These are phyloP conservation scores for Colletotrichum orbiculare DNA, from an alignment of 2,329 filamentous ascomycete species.

Conservation along the genomic window DNA sequence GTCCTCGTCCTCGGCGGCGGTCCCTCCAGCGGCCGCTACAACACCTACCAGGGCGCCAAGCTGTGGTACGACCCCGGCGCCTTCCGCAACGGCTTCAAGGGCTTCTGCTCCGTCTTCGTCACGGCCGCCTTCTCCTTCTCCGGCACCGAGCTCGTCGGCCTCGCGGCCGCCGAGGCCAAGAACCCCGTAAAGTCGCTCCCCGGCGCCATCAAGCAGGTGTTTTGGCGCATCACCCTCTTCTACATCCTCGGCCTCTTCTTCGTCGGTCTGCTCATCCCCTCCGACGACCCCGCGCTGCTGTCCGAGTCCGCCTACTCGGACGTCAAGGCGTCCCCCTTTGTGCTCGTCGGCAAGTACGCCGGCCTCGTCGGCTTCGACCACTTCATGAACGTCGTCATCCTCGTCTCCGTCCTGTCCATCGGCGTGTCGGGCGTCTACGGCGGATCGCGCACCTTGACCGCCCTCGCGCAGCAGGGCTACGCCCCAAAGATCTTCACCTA, in stretches of 20 bases:
- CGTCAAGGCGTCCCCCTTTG: conserved; percentile 38
- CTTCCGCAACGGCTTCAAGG: conserved; percentile 77
- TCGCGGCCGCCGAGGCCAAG: conserved; percentile 74
- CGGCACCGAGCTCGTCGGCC: conserved; percentile 75
- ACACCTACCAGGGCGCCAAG: conserved; percentile 54
- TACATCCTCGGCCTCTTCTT: conserved; percentile 61
- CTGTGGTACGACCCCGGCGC: conserved; percentile 57
- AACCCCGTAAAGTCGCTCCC: conserved; percentile 79
- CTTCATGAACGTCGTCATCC: conserved; percentile 66
- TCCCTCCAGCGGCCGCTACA: conserved; percentile 54
- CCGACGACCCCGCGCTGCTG: conserved; percentile 58
- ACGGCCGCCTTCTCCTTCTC: conserved; percentile 77
- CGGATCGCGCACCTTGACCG: conserved; percentile 66
- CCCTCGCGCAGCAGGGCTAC: conserved; percentile 65
- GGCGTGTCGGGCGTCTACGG: conserved; percentile 66
- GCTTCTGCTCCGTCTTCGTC: conserved; percentile 76
- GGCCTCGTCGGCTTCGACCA: conserved; percentile 59
- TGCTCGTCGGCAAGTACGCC: conserved; percentile 50
- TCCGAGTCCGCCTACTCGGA: conserved; percentile 54
- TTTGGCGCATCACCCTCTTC: conserved; percentile 63
- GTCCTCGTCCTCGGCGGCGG: conserved; percentile 69
- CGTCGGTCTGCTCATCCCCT: conserved; percentile 57
- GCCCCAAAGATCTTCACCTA: conserved; percentile 65
- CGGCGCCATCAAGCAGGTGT: conserved; percentile 81
- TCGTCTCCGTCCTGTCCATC: conserved; percentile 65